Evolutionary conservation across 768 basidiomycete species (phyloP).

Genomic region (Astraeus odoratus): DNA sequence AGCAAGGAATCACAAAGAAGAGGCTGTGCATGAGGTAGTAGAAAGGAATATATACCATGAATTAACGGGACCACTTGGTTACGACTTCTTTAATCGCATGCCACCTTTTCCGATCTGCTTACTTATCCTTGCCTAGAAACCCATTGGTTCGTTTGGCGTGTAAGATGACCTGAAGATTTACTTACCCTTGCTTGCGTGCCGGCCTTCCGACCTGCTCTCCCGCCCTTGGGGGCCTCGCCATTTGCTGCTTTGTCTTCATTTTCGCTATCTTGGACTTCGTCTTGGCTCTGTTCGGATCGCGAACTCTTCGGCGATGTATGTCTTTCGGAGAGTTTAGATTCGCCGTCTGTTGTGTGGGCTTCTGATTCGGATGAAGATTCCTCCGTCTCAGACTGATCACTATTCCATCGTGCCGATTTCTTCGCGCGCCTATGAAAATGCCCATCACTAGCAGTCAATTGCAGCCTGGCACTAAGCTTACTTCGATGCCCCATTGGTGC

Average conservation of each 20-base stretch:
- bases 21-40: no score
- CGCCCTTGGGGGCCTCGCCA: slow-evolving; percentile 14
- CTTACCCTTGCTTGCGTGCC: slow-evolving; percentile 12
- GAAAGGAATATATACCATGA: no score
- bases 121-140: neutral
- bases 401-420: slow-evolving; percentile 24
- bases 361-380: slow-evolving; percentile 21
- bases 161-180: no score
- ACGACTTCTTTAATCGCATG: neutral
- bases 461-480: slow-evolving; percentile 5
- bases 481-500: slow-evolving; percentile 23
- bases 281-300: neutral
- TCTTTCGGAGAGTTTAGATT: neutral
- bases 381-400: slow-evolving; percentile 27
- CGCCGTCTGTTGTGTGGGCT: slow-evolving; percentile 20
- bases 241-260: slow-evolving; percentile 30
- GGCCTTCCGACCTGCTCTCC: slow-evolving; percentile 29
- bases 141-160: no score
- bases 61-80: no score
- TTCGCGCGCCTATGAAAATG: slow-evolving; percentile 19
- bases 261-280: slow-evolving; percentile 27
- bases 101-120: neutral
- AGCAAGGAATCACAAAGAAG: no score
- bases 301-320: slow-evolving; percentile 1
- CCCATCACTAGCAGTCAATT: neutral